These are phyloP conservation scores for Inonotus hispidus DNA, from an alignment of 1,284 basidiomycete species.

Conservation along the genomic window DNA sequence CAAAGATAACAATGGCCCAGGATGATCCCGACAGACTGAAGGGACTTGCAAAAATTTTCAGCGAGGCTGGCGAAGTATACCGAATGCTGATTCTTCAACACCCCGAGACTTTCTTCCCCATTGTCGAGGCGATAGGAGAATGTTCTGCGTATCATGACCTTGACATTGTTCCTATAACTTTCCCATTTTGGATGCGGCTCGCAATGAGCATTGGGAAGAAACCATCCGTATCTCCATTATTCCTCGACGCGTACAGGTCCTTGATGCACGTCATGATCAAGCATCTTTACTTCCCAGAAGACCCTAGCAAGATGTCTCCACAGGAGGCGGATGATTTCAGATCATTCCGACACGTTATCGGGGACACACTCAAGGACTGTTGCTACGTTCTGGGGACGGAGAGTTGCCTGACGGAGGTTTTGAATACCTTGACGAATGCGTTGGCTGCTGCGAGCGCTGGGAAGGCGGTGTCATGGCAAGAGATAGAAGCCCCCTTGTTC, in stretches of 20 bases:
- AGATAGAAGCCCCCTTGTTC: slow-evolving; percentile 96
- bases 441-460: slow-evolving; percentile 47
- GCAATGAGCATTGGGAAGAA: slow-evolving; percentile 78
- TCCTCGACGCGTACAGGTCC: slow-evolving; percentile 77
- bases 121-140: slow-evolving; percentile 92
- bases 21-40: slow-evolving; percentile 88
- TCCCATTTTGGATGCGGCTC: slow-evolving; percentile 97
- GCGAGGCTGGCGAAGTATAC: slow-evolving; percentile 96
- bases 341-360: slow-evolving; percentile 96
- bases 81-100: slow-evolving; percentile 86
- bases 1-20: slow-evolving; percentile 50
- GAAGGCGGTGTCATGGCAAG: slow-evolving; percentile 75
- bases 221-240: slow-evolving; percentile 60
- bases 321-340: slow-evolving; percentile 95
- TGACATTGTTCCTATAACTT: slow-evolving; percentile 97
- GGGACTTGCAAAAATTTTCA: slow-evolving; percentile 88
- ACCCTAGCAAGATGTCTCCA: slow-evolving; percentile 57
- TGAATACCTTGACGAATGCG: slow-evolving; percentile 75
- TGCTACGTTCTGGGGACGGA: slow-evolving; percentile 91
- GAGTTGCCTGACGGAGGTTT: slow-evolving; percentile 76
- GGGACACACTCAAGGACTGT: slow-evolving; percentile 98
- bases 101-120: slow-evolving; percentile 84
- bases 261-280: slow-evolving; percentile 86
- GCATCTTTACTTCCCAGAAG: slow-evolving; percentile 90
- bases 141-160: slow-evolving; percentile 93